Evolutionary conservation across 306 rosid genomes (phyloP).

Genomic region (Carpinus fangiana): DNA sequence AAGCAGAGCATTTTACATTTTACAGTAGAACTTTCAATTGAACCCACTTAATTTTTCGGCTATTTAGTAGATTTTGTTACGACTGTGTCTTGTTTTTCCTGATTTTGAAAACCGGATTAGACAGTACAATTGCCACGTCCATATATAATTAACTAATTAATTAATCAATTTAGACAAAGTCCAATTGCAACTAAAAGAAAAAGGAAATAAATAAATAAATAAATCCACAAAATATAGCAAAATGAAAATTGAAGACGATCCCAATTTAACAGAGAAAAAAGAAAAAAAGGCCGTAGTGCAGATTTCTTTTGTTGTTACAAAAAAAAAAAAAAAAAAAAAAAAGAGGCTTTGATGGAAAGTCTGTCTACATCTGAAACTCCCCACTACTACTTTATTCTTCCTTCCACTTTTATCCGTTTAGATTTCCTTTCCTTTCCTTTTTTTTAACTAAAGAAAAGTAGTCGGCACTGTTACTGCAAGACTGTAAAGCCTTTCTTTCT

Average conservation of each 20-base stretch:
- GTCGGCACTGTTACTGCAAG: background rate
- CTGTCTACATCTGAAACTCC: slow-evolving; percentile 28
- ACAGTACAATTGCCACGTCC: no score
- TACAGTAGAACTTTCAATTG: no score
- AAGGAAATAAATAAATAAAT: no score
- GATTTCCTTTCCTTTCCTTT: slow-evolving; percentile 12
- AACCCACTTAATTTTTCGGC: background rate
- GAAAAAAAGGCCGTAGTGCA: no score
- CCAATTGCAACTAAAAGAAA: accelerated
- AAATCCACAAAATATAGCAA: no score
- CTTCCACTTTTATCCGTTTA: slow-evolving; percentile 27
- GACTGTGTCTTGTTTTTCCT: background rate
- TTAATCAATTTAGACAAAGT: background rate
- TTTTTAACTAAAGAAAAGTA: background rate
- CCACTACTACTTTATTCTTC: slow-evolving; percentile 22
- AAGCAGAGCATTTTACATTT: no score
- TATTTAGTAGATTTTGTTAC: background rate
- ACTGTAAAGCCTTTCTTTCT: slow-evolving; percentile 3
- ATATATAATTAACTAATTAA: background rate
- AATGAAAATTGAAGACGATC: no score
- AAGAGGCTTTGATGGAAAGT: background rate
- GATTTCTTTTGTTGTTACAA: no score
- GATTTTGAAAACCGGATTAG: background rate
- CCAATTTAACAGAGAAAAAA: no score
- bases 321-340: no score